Evolutionary conservation across 108 stramenopile species (phyloP), one percentile per base, ranked within the genome.

Genomic region (Stephanodiscus minutulus): DNA sequence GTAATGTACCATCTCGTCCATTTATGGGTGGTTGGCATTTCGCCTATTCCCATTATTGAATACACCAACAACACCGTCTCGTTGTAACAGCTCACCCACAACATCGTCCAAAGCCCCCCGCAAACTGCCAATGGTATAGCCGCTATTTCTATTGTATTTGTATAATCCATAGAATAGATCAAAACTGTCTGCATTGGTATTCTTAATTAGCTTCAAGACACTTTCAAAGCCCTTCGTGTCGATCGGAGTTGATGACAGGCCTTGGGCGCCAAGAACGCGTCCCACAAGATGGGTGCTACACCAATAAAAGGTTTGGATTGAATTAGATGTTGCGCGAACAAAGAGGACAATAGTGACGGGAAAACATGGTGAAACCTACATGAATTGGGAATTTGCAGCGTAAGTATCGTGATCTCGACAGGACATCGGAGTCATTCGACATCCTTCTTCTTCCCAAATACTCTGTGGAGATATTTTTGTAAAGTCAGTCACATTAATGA

Each of bases 381-480:
- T 94, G 66, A 99, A 99, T 79, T 99, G 98, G 53, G 93, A 92
- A 70, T 98, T 98, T 24, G 98, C 97, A 22, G 98, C 96, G 74
- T 92, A 97, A 50, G 78, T 93, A 74, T 99, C 98, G 66, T 99
- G 98, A 20, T 90, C 83, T 68, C 88, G 87, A 74, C 97, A 98
- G 41, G 91, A 88, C 93, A 99, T 86, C 27, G 97, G 90, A n/a
- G 98, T 90, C 97, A 98, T 98, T n/a, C 87, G 83, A 82, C 98
- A 99, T 11, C 98, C 92, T 76, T 97, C 98, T 83, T 91, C 89
- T 86, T 98, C 98, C 90, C 96, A 99, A 67, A 99, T 96, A 63
- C 86, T 84, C 13, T 37, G 11, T 25, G 35, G 36, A 2, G n/a
- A 60, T 6, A 35, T n/a, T 43, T 41, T 1, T 18, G n/a, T 21